Percentiles rank a stretch among this genome's conserved stretches.
Conservation (phyloP, 805 yeast species). For the Candida fluviatilis region DNA sequence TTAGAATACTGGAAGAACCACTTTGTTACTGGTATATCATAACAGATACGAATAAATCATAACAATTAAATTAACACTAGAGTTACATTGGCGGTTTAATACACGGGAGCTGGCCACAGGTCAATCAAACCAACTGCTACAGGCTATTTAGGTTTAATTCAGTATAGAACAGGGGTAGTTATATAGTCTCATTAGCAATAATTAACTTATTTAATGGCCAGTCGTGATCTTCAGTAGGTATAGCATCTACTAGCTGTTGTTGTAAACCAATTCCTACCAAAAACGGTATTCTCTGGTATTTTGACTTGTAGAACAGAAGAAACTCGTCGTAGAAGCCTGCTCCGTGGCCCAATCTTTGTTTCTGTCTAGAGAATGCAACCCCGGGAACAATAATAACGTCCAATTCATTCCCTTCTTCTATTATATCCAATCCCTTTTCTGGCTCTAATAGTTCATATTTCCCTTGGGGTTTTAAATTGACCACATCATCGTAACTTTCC, state of each 20-base stretch:
- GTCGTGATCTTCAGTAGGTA: slow-evolving; percentile 66
- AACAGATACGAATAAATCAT: too few relatives aligned
- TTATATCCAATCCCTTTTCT: slow-evolving; percentile 22
- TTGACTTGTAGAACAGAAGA: slow-evolving; percentile 18
- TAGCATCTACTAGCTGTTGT: slow-evolving; percentile 51
- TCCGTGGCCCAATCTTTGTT: slow-evolving; percentile 81
- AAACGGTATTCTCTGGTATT: slow-evolving; percentile 29
- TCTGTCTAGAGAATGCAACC: slow-evolving; percentile 59
- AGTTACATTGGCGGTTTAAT: too few relatives aligned
- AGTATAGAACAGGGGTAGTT: neutral
- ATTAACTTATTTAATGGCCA: slow-evolving; percentile 54
- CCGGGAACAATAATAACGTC: slow-evolving; percentile 85
- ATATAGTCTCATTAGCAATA: slow-evolving; percentile 23
- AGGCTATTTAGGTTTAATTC: neutral
- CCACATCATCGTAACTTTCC: slow-evolving; percentile 36
- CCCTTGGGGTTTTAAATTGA: slow-evolving; percentile 58
- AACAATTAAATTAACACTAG: too few relatives aligned
- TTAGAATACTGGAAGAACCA: too few relatives aligned
- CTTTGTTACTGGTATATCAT: too few relatives aligned
- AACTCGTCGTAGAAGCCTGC: slow-evolving; percentile 86
- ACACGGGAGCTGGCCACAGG: too few relatives aligned
- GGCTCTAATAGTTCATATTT: slow-evolving; percentile 71
- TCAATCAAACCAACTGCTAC: too few relatives aligned
- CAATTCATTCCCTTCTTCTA: slow-evolving; percentile 29
- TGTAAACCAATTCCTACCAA: slow-evolving; percentile 62